Conservation (phyloP, 23 red algal species). For the Gracilaria vermiculophylla region DNA sequence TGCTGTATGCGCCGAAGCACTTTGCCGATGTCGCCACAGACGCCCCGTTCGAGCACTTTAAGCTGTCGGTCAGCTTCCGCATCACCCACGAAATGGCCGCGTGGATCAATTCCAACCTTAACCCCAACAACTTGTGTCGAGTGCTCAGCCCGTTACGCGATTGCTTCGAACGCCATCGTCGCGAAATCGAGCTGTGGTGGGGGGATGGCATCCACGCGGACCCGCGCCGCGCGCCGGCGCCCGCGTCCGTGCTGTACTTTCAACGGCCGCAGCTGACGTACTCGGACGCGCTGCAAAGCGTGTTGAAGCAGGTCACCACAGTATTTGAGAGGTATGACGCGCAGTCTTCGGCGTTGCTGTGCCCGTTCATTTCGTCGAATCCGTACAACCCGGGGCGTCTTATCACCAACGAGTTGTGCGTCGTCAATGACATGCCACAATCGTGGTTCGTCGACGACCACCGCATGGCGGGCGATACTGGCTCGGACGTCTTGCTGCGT, state of each 20-base stretch:
- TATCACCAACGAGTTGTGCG: background rate
- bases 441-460: conserved; percentile 7
- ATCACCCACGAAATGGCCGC: conserved; percentile 8
- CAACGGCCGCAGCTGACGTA: background rate
- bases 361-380: background rate
- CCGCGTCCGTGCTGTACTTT: background rate
- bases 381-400: background rate
- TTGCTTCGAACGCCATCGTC: background rate
- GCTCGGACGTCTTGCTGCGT: background rate
- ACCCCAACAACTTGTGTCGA: background rate
- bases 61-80: background rate
- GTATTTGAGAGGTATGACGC: background rate
- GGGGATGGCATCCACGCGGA: background rate
- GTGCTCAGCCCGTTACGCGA: background rate
- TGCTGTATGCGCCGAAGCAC: background rate
- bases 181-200: background rate
- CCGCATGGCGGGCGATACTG: background rate
- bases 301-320: background rate
- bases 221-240: background rate
- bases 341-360: background rate
- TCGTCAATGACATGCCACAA: background rate
- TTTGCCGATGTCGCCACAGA: background rate
- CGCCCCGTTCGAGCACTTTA: conserved; percentile 9
- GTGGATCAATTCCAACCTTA: conserved; percentile 13
- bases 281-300: background rate